Conservation (phyloP, 2,329 filamentous ascomycete genomes). For the Calonectria crousiana region DNA sequence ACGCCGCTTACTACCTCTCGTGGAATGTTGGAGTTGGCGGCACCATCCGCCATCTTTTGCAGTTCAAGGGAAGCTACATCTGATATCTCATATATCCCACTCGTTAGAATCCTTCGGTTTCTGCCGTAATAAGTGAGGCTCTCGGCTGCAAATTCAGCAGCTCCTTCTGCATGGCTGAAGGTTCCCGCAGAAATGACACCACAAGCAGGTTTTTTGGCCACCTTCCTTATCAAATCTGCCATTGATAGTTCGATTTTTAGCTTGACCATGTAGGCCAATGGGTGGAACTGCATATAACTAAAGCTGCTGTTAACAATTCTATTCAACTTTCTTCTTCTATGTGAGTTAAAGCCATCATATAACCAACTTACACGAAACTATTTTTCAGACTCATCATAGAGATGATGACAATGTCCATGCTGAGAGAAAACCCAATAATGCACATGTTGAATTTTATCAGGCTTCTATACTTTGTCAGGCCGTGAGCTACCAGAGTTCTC, state of each 20-base stretch:
- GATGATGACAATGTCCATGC: conserved; percentile 45
- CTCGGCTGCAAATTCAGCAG: not conserved
- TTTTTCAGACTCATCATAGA: conserved; percentile 46
- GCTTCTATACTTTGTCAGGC: conserved; percentile 41
- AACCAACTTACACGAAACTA: conserved; percentile 41
- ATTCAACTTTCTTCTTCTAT: too few relatives aligned
- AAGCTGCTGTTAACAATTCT: not conserved
- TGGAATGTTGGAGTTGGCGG: too few relatives aligned
- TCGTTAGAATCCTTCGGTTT: not conserved
- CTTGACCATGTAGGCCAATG: conserved; percentile 64
- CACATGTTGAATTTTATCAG: conserved; percentile 46
- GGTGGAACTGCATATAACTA: conserved; percentile 63
- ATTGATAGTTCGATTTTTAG: conserved; percentile 67
- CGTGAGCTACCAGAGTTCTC: conserved; percentile 35
- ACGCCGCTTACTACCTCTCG: not conserved
- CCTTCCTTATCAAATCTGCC: conserved; percentile 62
- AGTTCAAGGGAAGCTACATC: not conserved
- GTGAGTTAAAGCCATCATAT: not conserved
- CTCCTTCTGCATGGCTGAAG: not conserved
- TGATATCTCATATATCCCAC: not conserved
- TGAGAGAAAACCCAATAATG: conserved; percentile 43
- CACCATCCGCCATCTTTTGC: not conserved
- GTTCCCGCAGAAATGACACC: conserved; percentile 8
- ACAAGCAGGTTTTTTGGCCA: conserved; percentile 38
- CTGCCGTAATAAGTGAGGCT: not conserved